These are phyloP conservation scores for Alternaria infectoria DNA, from an alignment of 2,329 filamentous ascomycete genomes.

Conservation along the genomic window DNA sequence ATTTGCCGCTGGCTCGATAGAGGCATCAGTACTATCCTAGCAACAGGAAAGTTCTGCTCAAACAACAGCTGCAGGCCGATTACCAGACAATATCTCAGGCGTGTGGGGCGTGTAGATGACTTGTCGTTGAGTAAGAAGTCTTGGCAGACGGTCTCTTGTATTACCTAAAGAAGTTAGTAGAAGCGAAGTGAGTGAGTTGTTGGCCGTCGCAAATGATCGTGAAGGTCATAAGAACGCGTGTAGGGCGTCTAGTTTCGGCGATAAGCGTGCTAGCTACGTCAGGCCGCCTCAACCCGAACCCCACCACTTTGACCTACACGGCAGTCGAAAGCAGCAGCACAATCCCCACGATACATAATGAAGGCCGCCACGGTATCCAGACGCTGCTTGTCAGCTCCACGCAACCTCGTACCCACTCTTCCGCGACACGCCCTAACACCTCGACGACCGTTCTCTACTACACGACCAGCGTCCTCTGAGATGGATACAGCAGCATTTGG, in stretches of 20 bases:
- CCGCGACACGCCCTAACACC: slow-evolving; percentile 6
- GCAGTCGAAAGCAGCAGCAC: background rate
- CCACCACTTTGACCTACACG: background rate
- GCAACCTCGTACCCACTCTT: slow-evolving; percentile 19
- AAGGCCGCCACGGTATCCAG: slow-evolving; percentile 17
- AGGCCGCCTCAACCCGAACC: slow-evolving; percentile 1
- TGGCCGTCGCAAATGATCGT: background rate
- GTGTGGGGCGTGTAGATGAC: background rate
- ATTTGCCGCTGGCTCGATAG: background rate
- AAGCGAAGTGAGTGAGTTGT: background rate
- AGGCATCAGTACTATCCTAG: background rate
- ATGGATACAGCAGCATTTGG: slow-evolving; percentile 34
- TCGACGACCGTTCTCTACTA: slow-evolving; percentile 26
- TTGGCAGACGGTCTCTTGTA: background rate
- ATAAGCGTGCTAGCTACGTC: slow-evolving; percentile 15
- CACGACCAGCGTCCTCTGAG: slow-evolving; percentile 15
- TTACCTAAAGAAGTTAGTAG: background rate
- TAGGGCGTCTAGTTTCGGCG: slow-evolving; percentile 14
- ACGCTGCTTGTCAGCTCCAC: slow-evolving; percentile 15
- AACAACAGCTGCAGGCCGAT: background rate
- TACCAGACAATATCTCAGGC: background rate
- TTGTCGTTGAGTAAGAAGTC: background rate
- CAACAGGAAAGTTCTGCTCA: background rate
- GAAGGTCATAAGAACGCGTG: slow-evolving; percentile 17
- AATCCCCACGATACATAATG: background rate